A percentile compares a stretch with the other conserved stretches of the same genome.
phyloP scores from a whole-genome alignment of 345 rosid species.

The Salix viminalis region DNA sequence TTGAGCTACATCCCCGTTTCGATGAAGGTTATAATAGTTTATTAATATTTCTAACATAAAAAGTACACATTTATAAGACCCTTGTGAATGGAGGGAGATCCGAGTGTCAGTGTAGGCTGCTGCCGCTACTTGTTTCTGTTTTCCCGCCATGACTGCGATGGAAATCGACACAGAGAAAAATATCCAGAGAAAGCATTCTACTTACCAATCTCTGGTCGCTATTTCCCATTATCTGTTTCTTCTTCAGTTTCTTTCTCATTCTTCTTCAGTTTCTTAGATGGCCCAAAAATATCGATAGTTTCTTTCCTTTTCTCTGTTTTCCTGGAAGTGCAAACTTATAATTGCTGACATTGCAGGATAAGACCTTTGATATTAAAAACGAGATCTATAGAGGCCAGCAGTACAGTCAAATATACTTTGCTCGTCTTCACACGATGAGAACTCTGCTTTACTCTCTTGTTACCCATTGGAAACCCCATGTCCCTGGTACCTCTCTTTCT shows the following conservation, averaged over 20 bases:
- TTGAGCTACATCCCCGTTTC: slow-evolving; percentile 39
- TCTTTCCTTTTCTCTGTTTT: not conserved
- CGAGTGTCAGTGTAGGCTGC: not conserved
- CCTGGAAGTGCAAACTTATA: not conserved
- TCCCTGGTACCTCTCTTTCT: slow-evolving; percentile 43
- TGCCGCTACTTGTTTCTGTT: not conserved
- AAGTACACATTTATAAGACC: too few species aligned
- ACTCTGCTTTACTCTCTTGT: slow-evolving; percentile 73
- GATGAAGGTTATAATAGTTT: fast-evolving
- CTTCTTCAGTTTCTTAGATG: too few species aligned
- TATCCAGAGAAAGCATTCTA: slow-evolving; percentile 54
- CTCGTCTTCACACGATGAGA: slow-evolving; percentile 76
- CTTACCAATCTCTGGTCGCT: slow-evolving; percentile 45
- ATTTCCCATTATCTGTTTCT: not conserved
- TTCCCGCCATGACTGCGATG: slow-evolving; percentile 45
- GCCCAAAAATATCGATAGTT: not conserved
- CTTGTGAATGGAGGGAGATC: not conserved
- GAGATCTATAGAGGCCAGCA: slow-evolving; percentile 84
- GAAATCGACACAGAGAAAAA: slow-evolving; percentile 43
- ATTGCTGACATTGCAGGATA: slow-evolving; percentile 48
- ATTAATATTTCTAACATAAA: fast-evolving
- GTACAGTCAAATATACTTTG: slow-evolving; percentile 88
- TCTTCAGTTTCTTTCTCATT: too few species aligned
- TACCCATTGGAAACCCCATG: slow-evolving; percentile 67
- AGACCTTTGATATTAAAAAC: slow-evolving; percentile 58